A percentile compares a stretch with the other conserved stretches of the same genome.
phyloP scores from a whole-genome alignment of 73 alveolate species.

The Stentor coeruleus region DNA sequence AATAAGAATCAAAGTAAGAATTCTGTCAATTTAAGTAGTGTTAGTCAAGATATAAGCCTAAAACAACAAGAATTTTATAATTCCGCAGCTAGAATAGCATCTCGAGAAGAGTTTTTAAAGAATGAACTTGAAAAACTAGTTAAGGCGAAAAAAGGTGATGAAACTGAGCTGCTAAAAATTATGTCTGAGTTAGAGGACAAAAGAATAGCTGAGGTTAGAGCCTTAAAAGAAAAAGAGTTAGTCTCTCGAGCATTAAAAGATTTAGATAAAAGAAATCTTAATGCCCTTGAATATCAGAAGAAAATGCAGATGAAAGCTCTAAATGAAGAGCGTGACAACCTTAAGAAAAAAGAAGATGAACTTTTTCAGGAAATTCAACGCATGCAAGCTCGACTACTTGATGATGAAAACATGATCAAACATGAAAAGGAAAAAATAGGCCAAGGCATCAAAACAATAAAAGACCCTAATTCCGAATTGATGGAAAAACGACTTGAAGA shows the following conservation, averaged over 20 bases:
- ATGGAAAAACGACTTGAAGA: slow-evolving; percentile 36
- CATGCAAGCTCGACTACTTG: not conserved
- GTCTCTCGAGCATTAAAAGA: slow-evolving; percentile 66
- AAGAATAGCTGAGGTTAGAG: slow-evolving; percentile 70
- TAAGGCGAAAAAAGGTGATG: slow-evolving; percentile 32
- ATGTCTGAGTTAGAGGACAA: slow-evolving; percentile 64
- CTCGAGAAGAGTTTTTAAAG: slow-evolving; percentile 22
- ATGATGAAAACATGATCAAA: not conserved
- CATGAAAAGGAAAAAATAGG: not conserved
- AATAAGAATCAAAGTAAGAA: not conserved
- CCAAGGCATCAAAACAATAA: slow-evolving; percentile 34
- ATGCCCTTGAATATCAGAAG: slow-evolving; percentile 60
- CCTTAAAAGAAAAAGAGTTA: slow-evolving; percentile 69
- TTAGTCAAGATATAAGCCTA: not conserved
- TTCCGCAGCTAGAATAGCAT: not conserved
- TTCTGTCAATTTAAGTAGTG: not conserved
- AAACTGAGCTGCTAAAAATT: slow-evolving; percentile 43
- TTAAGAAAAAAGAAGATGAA: slow-evolving; percentile 60
- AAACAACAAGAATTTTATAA: not conserved
- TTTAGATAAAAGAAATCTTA: slow-evolving; percentile 60
- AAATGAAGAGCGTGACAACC: slow-evolving; percentile 67
- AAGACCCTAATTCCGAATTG: slow-evolving; percentile 28
- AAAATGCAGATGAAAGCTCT: slow-evolving; percentile 64
- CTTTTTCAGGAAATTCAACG: slow-evolving; percentile 64
- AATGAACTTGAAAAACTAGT: slow-evolving; percentile 28